These are phyloP conservation scores for Papiliotrema nemorosa DNA, from an alignment of 1,284 basidiomycete genomes.

Conservation along the genomic window DNA sequence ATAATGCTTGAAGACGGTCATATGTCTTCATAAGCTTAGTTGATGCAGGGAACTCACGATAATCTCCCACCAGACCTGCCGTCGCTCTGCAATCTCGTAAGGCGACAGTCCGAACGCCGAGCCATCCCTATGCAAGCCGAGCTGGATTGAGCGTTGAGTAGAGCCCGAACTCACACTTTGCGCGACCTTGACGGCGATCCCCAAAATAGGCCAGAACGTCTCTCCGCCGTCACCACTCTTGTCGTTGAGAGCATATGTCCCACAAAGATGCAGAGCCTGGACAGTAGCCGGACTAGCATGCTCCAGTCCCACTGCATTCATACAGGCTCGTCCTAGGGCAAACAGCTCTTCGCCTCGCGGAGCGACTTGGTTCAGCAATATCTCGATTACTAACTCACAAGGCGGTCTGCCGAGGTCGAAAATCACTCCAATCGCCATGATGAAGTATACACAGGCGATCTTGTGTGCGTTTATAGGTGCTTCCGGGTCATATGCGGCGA, in stretches of 20 bases:
- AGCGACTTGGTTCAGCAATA: slow-evolving; percentile 26
- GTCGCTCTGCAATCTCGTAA: slow-evolving; percentile 42
- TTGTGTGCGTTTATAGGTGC: slow-evolving; percentile 40
- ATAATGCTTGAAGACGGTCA: slow-evolving; percentile 45
- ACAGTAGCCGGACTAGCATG: slow-evolving; percentile 44
- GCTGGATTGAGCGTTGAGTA: slow-evolving; percentile 18
- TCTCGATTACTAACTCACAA: slow-evolving; percentile 23
- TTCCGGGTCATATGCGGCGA: slow-evolving; percentile 36
- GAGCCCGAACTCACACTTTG: slow-evolving; percentile 28
- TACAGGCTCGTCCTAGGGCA: slow-evolving; percentile 38
- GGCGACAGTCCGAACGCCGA: slow-evolving; percentile 38
- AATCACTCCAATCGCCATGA: slow-evolving; percentile 47
- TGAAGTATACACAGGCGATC: slow-evolving; percentile 46
- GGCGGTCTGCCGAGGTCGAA: slow-evolving; percentile 42
- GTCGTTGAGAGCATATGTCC: slow-evolving; percentile 47
- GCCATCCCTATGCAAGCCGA: slow-evolving; percentile 48
- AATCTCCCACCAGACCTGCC: slow-evolving; percentile 48
- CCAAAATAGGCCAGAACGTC: slow-evolving; percentile 48
- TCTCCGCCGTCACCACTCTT: slow-evolving; percentile 44
- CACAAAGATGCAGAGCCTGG: slow-evolving; percentile 43
- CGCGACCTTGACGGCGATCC: slow-evolving; percentile 39
- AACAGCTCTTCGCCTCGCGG: slow-evolving; percentile 39
- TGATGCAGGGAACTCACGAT: slow-evolving; percentile 24
- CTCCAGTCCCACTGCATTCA: slow-evolving; percentile 38
- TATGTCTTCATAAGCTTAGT: slow-evolving; percentile 31